phyloP scores from a whole-genome alignment of 805 yeast species.

The Starmerella etchellsii region DNA sequence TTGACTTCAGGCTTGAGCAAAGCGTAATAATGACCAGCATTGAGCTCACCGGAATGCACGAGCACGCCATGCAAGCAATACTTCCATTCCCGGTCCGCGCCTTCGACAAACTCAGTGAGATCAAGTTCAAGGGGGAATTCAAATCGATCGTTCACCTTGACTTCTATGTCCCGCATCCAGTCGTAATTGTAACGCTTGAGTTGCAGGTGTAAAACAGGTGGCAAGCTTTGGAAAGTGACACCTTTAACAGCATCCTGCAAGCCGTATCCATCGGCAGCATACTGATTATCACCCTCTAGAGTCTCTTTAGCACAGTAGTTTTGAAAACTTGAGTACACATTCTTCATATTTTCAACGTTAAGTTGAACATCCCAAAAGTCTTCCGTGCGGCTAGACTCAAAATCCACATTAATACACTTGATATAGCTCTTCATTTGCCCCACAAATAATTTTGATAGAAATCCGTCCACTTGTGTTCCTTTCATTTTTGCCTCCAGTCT shows the following conservation, averaged over 20 bases:
- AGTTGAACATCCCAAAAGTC: constrained; percentile 98
- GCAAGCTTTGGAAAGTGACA: constrained; percentile 79
- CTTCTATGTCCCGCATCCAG: constrained; percentile 73
- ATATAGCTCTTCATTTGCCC: constrained; percentile 95
- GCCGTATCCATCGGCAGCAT: constrained; percentile 80
- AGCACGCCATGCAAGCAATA: constrained; percentile 85
- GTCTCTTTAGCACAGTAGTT: constrained; percentile 82
- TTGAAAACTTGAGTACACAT: constrained; percentile 61
- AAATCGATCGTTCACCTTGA: constrained; percentile 82
- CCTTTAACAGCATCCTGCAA: constrained; percentile 95
- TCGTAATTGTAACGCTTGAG: constrained; percentile 91
- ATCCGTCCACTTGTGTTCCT: constrained; percentile 65
- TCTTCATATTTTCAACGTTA: constrained; percentile 72
- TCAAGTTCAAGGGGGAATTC: constrained; percentile 81
- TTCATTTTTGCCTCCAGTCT: constrained; percentile 82
- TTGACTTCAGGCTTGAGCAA: constrained; percentile 66
- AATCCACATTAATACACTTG: constrained; percentile 83
- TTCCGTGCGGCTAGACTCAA: constrained; percentile 81
- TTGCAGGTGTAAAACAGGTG: constrained; percentile 86
- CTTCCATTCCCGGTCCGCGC: constrained; percentile 39
- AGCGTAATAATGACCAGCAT: constrained; percentile 94
- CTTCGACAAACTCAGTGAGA: constrained; percentile 61
- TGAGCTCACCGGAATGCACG: constrained; percentile 91
- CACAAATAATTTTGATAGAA: constrained; percentile 71
- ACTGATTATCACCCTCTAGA: constrained; percentile 88